Evolutionary conservation across 83 land plant species (phyloP).

Genomic region (Diphasiastrum complanatum): DNA sequence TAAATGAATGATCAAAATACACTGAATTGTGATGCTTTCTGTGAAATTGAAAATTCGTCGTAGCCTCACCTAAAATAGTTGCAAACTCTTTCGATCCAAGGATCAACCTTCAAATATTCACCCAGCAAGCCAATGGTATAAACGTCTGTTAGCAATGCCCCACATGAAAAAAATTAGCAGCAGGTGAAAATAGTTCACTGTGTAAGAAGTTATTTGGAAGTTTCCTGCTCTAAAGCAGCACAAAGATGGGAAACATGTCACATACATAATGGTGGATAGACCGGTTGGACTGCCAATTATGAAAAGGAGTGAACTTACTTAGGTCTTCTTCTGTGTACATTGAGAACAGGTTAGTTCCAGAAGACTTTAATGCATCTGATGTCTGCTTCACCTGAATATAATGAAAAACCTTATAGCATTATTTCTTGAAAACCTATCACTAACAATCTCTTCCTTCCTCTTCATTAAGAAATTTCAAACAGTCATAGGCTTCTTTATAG

Average conservation of each 20-base stretch:
- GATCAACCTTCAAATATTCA: background rate
- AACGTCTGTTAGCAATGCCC: conserved; percentile 1
- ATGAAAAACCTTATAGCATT: too few relatives aligned
- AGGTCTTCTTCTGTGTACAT: background rate
- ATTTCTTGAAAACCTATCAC: too few relatives aligned
- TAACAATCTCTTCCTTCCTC: too few relatives aligned
- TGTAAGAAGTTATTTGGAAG: background rate
- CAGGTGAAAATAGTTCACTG: background rate
- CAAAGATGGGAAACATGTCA: too few relatives aligned
- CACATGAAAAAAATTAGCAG: background rate
- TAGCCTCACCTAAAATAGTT: background rate
- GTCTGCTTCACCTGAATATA: background rate
- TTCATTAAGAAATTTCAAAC: too few relatives aligned
- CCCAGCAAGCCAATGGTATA: background rate
- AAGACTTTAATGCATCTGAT: background rate
- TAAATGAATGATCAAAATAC: too few relatives aligned
- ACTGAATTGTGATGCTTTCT: too few relatives aligned
- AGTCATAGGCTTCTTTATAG: too few relatives aligned
- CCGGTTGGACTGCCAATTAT: too few relatives aligned
- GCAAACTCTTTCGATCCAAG: background rate
- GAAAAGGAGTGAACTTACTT: background rate
- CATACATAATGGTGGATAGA: too few relatives aligned
- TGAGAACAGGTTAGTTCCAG: background rate
- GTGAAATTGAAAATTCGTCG: too few relatives aligned
- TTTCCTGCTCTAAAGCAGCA: too few relatives aligned